phyloP scores from a whole-genome alignment of 108 stramenopile genomes.

The Ochromonas danica region DNA sequence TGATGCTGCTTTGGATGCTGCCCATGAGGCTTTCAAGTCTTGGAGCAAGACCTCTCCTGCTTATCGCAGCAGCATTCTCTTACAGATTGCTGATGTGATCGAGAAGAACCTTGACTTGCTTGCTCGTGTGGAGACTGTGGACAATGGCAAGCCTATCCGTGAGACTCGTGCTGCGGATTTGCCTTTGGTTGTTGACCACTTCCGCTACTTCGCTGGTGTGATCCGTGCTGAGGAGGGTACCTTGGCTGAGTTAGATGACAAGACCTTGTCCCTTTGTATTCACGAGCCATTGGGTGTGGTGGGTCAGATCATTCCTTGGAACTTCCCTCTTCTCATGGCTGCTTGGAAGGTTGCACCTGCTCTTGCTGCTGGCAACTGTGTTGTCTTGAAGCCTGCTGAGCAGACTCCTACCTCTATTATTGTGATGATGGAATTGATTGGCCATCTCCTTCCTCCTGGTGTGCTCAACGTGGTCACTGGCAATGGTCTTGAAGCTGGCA shows the following conservation, averaged over 20 bases:
- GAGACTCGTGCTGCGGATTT: constrained; percentile 54
- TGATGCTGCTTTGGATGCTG: constrained; percentile 22
- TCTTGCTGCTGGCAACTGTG: constrained; percentile 54
- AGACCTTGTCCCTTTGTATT: constrained; percentile 2
- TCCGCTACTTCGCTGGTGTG: constrained; percentile 41
- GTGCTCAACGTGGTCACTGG: constrained; percentile 77
- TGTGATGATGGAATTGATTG: constrained; percentile 59
- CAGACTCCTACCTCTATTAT: constrained; percentile 81
- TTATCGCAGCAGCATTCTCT: constrained; percentile 3
- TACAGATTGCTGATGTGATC: constrained; percentile 41
- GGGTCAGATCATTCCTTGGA: constrained; percentile 46
- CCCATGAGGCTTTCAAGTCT: neutral
- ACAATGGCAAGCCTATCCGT: constrained; percentile 62
- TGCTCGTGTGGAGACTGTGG: constrained; percentile 56
- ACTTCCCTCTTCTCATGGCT: constrained; percentile 41
- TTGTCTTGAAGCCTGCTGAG: constrained; percentile 73
- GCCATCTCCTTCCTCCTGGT: constrained; percentile 78
- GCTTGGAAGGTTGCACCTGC: constrained; percentile 57
- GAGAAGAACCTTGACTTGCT: constrained; percentile 42
- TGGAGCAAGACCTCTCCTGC: neutral
- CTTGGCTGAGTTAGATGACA: constrained; percentile 1
- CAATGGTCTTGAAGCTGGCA: constrained; percentile 19
- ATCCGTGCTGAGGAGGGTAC: constrained; percentile 23
- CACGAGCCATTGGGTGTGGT: constrained; percentile 43
- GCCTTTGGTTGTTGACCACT: constrained; percentile 49